Evolutionary conservation across 352 stramenopile genomes (phyloP).

Genomic region (Pythium chondricola): DNA sequence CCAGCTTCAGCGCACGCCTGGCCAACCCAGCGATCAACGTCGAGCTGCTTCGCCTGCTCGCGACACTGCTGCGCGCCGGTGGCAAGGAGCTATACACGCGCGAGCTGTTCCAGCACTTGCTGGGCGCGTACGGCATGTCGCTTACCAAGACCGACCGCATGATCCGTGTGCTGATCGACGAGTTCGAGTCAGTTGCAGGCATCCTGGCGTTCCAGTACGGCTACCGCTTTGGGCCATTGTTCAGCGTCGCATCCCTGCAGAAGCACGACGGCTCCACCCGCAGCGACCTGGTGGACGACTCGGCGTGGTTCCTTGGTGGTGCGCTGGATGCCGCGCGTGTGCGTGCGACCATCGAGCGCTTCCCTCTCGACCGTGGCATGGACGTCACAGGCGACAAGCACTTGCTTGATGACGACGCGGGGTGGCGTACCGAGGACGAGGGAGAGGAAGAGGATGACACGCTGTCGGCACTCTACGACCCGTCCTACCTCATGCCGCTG

Average conservation of each 20-base stretch:
- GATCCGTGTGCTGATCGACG: conserved; percentile 46
- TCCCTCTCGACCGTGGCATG: conserved; percentile 37
- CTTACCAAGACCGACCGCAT: conserved; percentile 49
- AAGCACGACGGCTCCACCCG: conserved; percentile 19
- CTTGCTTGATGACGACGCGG: conserved; percentile 23
- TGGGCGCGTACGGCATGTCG: conserved; percentile 65
- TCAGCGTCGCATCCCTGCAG: conserved; percentile 14
- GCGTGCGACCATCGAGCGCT: conserved; percentile 62
- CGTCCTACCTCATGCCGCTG: conserved; percentile 71
- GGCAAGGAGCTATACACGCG: conserved; percentile 34
- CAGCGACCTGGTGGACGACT: conserved; percentile 55
- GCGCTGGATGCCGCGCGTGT: conserved; percentile 59
- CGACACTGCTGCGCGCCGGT: conserved; percentile 27
- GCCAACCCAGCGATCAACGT: conserved; percentile 17
- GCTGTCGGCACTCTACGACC: conserved; percentile 45
- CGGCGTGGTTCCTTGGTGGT: conserved; percentile 53
- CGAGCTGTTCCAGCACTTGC: conserved; percentile 49
- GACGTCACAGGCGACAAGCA: conserved; percentile 23
- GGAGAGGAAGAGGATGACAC: conserved; percentile 3
- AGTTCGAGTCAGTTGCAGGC: conserved; percentile 36
- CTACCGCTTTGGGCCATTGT: conserved; percentile 67
- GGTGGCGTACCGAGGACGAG: no score
- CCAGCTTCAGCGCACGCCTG: conserved; percentile 7
- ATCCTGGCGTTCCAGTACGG: conserved; percentile 41
- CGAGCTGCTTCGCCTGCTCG: conserved; percentile 33